These are phyloP conservation scores for Fusarium siculi DNA, from an alignment of 2,329 filamentous ascomycete genomes.

Conservation along the genomic window DNA sequence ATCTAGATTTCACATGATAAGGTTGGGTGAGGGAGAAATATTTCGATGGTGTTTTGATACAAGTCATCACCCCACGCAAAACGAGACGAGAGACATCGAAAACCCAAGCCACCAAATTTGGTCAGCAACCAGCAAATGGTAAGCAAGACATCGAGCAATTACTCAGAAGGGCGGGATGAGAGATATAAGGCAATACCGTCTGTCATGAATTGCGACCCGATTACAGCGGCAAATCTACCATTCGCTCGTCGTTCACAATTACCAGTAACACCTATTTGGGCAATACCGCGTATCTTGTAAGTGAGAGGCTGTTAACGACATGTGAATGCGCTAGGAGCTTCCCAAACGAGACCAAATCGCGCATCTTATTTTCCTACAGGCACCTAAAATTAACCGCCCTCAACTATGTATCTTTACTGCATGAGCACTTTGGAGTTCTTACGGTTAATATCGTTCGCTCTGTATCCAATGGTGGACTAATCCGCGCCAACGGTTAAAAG, in stretches of 20 bases:
- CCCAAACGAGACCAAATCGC: constrained; percentile 26
- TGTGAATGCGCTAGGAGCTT: constrained; percentile 32
- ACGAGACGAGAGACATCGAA: no score
- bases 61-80: neutral
- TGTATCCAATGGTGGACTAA: constrained; percentile 4
- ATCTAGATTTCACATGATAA: constrained; percentile 10
- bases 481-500: neutral
- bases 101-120: neutral
- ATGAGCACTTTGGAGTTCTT: neutral
- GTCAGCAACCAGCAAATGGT: neutral
- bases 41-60: neutral
- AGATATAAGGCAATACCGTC: constrained; percentile 22
- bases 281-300: constrained; percentile 18
- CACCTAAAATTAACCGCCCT: neutral
- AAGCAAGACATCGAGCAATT: constrained; percentile 5
- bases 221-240: constrained; percentile 26
- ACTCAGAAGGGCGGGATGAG: constrained; percentile 9
- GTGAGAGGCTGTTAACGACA: neutral
- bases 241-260: constrained; percentile 1
- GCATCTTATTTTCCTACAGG: neutral
- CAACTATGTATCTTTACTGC: neutral
- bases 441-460: neutral
- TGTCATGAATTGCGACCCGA: constrained; percentile 35
- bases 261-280: constrained; percentile 6
- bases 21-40: neutral